Evolutionary conservation across 257 asterid species (phyloP).

Genomic region (Solanum virginianum): DNA sequence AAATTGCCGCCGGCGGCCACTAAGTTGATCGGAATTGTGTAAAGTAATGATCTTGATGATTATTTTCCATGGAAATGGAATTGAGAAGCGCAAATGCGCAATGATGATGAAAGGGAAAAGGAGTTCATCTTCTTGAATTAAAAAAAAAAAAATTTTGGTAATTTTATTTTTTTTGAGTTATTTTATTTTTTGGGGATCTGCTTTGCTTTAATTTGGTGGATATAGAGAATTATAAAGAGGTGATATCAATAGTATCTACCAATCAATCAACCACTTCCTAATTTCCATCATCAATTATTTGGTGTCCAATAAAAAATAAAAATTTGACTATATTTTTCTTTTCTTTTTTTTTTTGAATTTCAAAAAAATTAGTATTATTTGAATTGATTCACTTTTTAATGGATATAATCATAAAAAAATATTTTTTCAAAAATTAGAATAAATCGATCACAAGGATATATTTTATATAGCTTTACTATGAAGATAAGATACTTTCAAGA

Average conservation of each 20-base stretch:
- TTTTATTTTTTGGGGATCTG: not conserved
- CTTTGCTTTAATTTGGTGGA: not conserved
- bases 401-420: not conserved
- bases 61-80: not conserved
- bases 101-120: not conserved
- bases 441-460: no score
- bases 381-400: not conserved
- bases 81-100: not conserved
- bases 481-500: no score
- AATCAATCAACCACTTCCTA: not conserved
- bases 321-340: not conserved
- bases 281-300: not conserved
- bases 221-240: not conserved
- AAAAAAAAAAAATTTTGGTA: no score
- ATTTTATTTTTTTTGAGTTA: not conserved
- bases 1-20: not conserved
- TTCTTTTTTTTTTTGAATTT: not conserved
- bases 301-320: not conserved
- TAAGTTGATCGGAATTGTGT: not conserved
- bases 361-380: no score
- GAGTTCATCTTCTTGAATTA: not conserved
- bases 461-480: no score
- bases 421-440: no score
- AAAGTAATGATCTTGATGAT: not conserved
- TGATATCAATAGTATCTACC: not conserved